Evolutionary conservation across 495 filamentous ascomycete genomes (phyloP).

Genomic region (Penicillium canescens): DNA sequence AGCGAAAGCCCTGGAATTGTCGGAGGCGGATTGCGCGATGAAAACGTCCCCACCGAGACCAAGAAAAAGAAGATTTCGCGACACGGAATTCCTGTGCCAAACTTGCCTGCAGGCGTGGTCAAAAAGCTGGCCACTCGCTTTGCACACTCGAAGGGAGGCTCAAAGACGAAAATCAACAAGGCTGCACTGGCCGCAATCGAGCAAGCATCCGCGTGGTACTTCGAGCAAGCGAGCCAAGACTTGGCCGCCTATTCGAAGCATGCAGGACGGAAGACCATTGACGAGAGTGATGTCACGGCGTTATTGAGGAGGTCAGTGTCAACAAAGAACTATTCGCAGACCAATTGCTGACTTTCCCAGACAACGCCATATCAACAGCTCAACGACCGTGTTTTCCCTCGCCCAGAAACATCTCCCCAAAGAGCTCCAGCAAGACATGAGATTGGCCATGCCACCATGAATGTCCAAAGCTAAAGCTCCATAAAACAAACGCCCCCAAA

Average conservation of each 20-base stretch:
- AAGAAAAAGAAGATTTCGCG: constrained; percentile 64
- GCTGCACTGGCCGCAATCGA: constrained; percentile 72
- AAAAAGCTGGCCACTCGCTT: constrained; percentile 76
- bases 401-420: constrained; percentile 79
- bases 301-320: constrained; percentile 70
- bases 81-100: constrained; percentile 73
- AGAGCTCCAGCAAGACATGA: constrained; percentile 79
- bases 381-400: constrained; percentile 77
- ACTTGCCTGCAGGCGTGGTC: constrained; percentile 67
- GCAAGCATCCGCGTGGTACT: constrained; percentile 84
- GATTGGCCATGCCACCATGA: constrained; percentile 63
- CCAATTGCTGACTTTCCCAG: constrained; percentile 48
- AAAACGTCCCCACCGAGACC: constrained; percentile 21
- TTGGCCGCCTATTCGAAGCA: constrained; percentile 78
- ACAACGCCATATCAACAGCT: constrained; percentile 72
- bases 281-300: constrained; percentile 78
- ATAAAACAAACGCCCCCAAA: constrained; percentile 23
- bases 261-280: constrained; percentile 79
- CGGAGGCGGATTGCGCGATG: constrained; percentile 45
- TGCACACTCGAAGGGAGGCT: constrained; percentile 57
- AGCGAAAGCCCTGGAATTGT: constrained; percentile 40
- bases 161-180: constrained; percentile 65
- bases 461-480: constrained; percentile 10
- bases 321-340: neutral
- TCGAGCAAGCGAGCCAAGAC: constrained; percentile 80